Evolutionary conservation across 768 basidiomycete species (phyloP).

Genomic region (Tricholoma flavovirens): DNA sequence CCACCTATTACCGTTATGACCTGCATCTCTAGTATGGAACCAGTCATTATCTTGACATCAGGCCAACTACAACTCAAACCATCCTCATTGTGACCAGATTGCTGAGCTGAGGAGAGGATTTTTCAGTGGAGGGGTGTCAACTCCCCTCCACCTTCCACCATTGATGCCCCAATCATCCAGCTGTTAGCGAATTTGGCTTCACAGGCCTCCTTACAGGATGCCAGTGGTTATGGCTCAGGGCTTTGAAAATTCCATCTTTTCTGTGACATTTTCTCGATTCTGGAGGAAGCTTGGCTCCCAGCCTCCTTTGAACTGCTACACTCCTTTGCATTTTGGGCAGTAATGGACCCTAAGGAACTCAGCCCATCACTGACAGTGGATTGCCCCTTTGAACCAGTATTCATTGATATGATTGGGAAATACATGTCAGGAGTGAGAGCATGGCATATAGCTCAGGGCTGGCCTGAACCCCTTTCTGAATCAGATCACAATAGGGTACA

Average conservation of each 20-base stretch:
- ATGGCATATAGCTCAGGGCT: no score
- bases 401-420: no score
- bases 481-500: no score
- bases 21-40: neutral
- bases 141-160: conserved; percentile 14
- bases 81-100: conserved; percentile 18
- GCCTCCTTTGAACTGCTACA: no score
- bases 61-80: conserved; percentile 7
- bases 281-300: neutral
- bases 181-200: neutral
- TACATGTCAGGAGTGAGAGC: no score
- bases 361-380: no score
- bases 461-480: no score
- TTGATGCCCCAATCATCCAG: conserved; percentile 1
- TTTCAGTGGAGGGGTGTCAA: conserved; percentile 30
- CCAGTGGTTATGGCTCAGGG: neutral
- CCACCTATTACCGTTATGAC: neutral
- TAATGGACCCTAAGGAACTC: no score
- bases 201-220: conserved; percentile 2
- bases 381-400: no score
- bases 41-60: conserved; percentile 10
- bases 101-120: conserved; percentile 19
- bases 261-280: neutral
- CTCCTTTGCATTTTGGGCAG: neutral
- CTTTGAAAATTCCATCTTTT: no score